Evolutionary conservation across 1,284 basidiomycete genomes (phyloP), one percentile per base, ranked within the genome.

Genomic region (Ganoderma lingzhi): DNA sequence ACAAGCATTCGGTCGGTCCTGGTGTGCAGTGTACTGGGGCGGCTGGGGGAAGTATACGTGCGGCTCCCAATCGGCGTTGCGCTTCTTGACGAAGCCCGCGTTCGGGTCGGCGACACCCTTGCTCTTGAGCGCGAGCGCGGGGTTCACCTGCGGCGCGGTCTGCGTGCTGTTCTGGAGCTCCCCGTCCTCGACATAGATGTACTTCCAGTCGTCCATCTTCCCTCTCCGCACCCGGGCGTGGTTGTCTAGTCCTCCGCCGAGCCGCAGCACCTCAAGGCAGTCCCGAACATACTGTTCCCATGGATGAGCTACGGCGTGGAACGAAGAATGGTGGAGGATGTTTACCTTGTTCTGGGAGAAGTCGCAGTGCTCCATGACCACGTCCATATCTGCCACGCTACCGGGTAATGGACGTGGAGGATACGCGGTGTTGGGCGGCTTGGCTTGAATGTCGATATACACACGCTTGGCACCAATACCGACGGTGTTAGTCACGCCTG

Each of bases 331-430:
- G 15, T 39, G 37, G 48, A 42, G 28, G 12, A 37, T 6, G 5
- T 45, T 71, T 75, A 94, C 95, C 86, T 96, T 94, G 77, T 89
- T 86, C 68, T 88, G 85, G 19, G 90, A 89, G 78, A 96, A 97
- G 81, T 97, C 95, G 79, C 96, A 98, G 75, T 96, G 88, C 51
- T 96, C 91, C 91, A 96, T 92, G 2, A 97, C 84, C 39, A 93
- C 83, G 80, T 98, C 96, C 75, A 98, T 81, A 79, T 98, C 96
- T 17, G 94, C 87, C 30, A 96, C 87, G 68, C 93, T 92, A n/a
- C 95, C 94, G 0, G 93, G 87, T 9, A 90, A 82, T 41, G 96
- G 96, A 66, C 96, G 86, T 9, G 94, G 93, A 23, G 96, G 94
- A 79, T 93, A 95, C 30, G 88, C 89, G 62, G 88, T 84, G 74